phyloP scores from a whole-genome alignment of 2,329 filamentous ascomycete species.

The Cladosporium velox region DNA sequence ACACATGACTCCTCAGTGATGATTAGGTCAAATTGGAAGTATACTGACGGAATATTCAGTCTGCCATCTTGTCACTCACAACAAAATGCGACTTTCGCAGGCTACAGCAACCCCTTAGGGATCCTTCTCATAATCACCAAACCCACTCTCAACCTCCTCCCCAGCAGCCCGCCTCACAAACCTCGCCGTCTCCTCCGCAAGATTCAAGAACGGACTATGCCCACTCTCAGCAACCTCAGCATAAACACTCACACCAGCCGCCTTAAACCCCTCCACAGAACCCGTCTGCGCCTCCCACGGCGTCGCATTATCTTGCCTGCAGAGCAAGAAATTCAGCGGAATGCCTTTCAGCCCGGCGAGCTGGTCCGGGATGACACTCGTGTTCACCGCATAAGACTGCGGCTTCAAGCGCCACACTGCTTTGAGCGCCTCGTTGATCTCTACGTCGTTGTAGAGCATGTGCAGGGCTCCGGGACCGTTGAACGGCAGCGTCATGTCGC shows the following conservation, averaged over 20 bases:
- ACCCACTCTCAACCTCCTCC: conserved; percentile 19
- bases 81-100: neutral
- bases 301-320: conserved; percentile 20
- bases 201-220: conserved; percentile 24
- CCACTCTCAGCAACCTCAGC: conserved; percentile 19
- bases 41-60: neutral
- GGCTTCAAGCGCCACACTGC: conserved; percentile 20
- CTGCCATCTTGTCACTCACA: neutral
- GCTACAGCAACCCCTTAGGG: neutral
- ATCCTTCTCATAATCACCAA: neutral
- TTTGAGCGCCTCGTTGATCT: conserved; percentile 21
- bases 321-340: conserved; percentile 19
- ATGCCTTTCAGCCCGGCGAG: conserved; percentile 15
- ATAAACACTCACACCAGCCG: conserved; percentile 8
- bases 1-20: neutral
- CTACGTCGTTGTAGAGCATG: conserved; percentile 23
- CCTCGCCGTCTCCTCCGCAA: conserved; percentile 20
- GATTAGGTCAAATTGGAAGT: neutral
- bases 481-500: conserved; percentile 23
- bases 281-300: conserved; percentile 19
- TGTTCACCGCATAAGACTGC: conserved; percentile 19
- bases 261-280: conserved; percentile 13
- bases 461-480: conserved; percentile 20
- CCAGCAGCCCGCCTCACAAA: conserved; percentile 21
- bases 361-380: conserved; percentile 13